These are phyloP conservation scores for Cryphonectria japonica DNA, from an alignment of 2,329 filamentous ascomycete species.

Conservation along the genomic window DNA sequence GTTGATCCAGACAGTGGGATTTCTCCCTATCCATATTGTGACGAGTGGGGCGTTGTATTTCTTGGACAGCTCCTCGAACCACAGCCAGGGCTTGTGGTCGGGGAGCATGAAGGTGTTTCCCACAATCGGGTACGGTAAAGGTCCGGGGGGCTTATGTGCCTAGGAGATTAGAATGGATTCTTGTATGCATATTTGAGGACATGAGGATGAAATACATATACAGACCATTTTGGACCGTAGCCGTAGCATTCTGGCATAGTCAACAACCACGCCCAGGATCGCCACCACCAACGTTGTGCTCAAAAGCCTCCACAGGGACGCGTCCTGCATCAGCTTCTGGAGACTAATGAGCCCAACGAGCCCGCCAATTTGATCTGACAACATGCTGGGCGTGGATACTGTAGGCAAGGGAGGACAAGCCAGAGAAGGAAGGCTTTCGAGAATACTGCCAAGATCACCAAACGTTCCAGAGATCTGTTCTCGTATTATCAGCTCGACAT, in stretches of 20 bases:
- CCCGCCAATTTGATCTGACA: slow-evolving; percentile 19
- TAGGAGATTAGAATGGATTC: slow-evolving; percentile 17
- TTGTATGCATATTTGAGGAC: background rate
- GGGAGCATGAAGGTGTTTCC: slow-evolving; percentile 61
- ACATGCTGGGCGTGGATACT: slow-evolving; percentile 9
- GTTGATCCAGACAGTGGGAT: slow-evolving; percentile 52
- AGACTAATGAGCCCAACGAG: slow-evolving; percentile 6
- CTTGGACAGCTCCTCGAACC: slow-evolving; percentile 58
- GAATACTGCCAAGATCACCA: too few relatives aligned
- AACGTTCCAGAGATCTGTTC: background rate
- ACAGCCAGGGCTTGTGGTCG: slow-evolving; percentile 59
- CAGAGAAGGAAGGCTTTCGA: background rate
- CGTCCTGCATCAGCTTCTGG: slow-evolving; percentile 11
- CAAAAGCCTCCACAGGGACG: slow-evolving; percentile 8
- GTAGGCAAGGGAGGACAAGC: background rate
- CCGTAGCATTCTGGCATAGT: slow-evolving; percentile 55
- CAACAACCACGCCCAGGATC: slow-evolving; percentile 38
- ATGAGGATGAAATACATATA: background rate
- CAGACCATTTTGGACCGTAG: slow-evolving; percentile 51
- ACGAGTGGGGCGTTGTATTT: slow-evolving; percentile 53
- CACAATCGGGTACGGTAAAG: slow-evolving; percentile 56
- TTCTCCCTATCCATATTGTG: slow-evolving; percentile 59
- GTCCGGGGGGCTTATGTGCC: slow-evolving; percentile 52
- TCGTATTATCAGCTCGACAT: background rate
- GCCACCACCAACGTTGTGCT: slow-evolving; percentile 33